Base-by-base conservation (phyloP, 495 filamentous ascomycete genomes). In the Paragyromitra xinjiangensis region DNA sequence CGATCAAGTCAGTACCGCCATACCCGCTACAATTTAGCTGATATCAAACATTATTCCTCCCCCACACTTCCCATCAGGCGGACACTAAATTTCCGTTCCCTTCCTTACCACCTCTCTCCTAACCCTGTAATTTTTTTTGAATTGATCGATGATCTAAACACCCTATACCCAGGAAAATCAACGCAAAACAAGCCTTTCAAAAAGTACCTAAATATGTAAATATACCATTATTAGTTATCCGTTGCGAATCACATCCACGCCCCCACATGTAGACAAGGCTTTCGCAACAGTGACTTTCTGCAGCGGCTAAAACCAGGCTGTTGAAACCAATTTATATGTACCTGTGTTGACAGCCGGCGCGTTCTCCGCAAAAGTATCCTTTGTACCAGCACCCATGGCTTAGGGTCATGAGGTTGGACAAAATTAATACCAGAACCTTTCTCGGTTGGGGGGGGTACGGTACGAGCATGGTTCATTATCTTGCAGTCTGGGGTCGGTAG, bases 371-470 rank as follows among this genome's bases (percentile, higher is more conserved):
- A 50, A 55, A 26, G 22, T 29, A 42, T 37, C 37, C 59, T 64
- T 72, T 73, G 62, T 73, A 77, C 61, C 8, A 65, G 48, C 74
- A 73, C 69, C 74, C 74, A 77, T 77, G 68, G 51, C 29, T 61
- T 44, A 56, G 42, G 74, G 74, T 77, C 74, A 77, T 77, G 69
- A 77, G 74, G 69, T 73, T 76, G 48, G 69, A 64, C 58, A 73
- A 48, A 40, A 55, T 63, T 51, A 73, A 62, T 63, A 51, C 68
- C 53, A 70, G 11, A 59, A 29, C 74, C 40, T 19, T 61, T 65
- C 29, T 61, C 44, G 74, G 74, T 77, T 73, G 62, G 68, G 50
- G 16, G 22, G 26, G 26, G 68, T 48, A 42, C n/a, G 22, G 59
- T 12, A 58, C 39, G 39, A 73, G 48, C 74, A 44, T 59, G 59